Percentiles rank a stretch among this genome's conserved stretches.
These are phyloP conservation scores for Penicillium palitans DNA, from an alignment of 2,329 filamentous ascomycete species.

Conservation along the genomic window DNA sequence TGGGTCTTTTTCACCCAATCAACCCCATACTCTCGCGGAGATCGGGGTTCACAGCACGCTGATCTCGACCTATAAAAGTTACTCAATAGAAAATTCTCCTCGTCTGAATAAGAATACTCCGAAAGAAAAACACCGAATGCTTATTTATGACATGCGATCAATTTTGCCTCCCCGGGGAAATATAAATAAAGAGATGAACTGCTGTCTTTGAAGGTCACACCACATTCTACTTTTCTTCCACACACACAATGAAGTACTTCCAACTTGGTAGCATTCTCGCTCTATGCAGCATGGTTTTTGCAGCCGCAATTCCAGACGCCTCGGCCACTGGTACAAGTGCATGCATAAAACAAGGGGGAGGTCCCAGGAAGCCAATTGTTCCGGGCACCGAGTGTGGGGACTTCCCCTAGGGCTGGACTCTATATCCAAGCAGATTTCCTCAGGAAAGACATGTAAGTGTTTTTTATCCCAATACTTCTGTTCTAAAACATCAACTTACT, in stretches of 20 bases:
- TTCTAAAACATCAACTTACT: neutral
- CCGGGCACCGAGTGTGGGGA: neutral
- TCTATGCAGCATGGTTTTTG: conserved; percentile 1
- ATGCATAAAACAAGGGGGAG: neutral
- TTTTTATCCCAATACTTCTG: neutral
- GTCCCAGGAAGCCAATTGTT: neutral
- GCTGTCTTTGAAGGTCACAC: neutral
- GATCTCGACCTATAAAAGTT: neutral
- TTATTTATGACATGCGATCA: neutral
- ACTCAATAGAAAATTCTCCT: neutral
- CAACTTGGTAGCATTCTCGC: conserved; percentile 3
- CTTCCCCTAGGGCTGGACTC: neutral
- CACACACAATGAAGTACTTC: conserved; percentile 1
- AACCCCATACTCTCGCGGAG: neutral
- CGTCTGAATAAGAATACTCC: neutral
- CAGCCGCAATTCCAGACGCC: neutral
- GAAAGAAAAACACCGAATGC: neutral
- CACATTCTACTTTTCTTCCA: neutral
- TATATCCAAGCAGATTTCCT: neutral
- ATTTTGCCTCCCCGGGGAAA: neutral
- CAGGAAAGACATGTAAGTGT: neutral
- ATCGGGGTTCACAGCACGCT: neutral
- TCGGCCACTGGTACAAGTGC: neutral
- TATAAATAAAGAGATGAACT: conserved; percentile 1
- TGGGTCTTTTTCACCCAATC: neutral